Evolutionary conservation across 495 filamentous ascomycete genomes (phyloP).

Genomic region (Gamarada debralockiae): DNA sequence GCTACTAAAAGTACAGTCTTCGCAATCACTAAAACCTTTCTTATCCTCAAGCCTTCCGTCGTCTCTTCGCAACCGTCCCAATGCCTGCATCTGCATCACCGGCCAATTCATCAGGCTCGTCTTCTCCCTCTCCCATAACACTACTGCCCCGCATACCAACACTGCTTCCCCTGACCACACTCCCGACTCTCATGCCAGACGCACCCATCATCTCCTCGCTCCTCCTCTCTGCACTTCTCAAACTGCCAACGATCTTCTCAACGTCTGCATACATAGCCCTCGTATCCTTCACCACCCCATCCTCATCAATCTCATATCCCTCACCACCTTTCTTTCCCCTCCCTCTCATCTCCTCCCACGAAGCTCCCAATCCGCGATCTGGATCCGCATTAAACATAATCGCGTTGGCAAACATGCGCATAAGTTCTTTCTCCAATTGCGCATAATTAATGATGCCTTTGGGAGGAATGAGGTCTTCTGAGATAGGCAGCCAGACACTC

Average conservation of each 20-base stretch:
- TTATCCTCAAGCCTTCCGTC: slow-evolving; percentile 12
- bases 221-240: slow-evolving; percentile 54
- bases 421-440: slow-evolving; percentile 92
- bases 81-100: slow-evolving; percentile 12
- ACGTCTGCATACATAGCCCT: slow-evolving; percentile 79
- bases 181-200: background rate
- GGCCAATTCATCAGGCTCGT: slow-evolving; percentile 15
- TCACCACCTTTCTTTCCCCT: slow-evolving; percentile 28
- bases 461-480: slow-evolving; percentile 74
- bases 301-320: slow-evolving; percentile 32
- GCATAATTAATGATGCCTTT: slow-evolving; percentile 90
- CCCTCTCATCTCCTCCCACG: slow-evolving; percentile 41
- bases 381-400: slow-evolving; percentile 93
- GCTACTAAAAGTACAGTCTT: too few relatives aligned
- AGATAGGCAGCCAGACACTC: slow-evolving; percentile 61
- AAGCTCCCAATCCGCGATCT: slow-evolving; percentile 56
- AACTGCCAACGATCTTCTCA: slow-evolving; percentile 53
- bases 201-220: slow-evolving; percentile 10
- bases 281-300: slow-evolving; percentile 72
- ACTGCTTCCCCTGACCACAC: background rate
- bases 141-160: slow-evolving; percentile 11
- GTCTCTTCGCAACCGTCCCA: slow-evolving; percentile 9
- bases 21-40: too few relatives aligned
- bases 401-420: slow-evolving; percentile 95
- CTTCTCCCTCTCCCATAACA: slow-evolving; percentile 6